Percentiles rank a stretch among this genome's conserved stretches.
These are phyloP conservation scores for Pyrenophora graminea DNA, from an alignment of 2,329 filamentous ascomycete genomes.

Conservation along the genomic window DNA sequence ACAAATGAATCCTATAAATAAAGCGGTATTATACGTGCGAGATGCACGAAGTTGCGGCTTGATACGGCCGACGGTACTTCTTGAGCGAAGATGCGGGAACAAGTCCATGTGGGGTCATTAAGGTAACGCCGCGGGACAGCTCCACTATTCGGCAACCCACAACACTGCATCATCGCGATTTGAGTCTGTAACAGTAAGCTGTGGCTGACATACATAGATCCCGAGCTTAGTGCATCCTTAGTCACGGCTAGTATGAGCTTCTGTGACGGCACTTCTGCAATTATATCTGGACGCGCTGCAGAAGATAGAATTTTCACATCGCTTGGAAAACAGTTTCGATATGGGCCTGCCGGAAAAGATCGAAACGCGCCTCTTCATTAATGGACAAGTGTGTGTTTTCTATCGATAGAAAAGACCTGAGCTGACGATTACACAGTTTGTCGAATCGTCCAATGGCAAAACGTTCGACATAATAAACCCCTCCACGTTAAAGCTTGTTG, in stretches of 20 bases:
- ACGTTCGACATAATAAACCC: constrained; percentile 74
- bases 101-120: constrained; percentile 19
- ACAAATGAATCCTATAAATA: constrained; percentile 17
- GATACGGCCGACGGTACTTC: constrained; percentile 28
- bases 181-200: neutral
- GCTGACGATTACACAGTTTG: constrained; percentile 29
- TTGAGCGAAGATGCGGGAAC: constrained; percentile 6
- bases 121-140: constrained; percentile 1
- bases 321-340: neutral
- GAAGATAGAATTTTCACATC: neutral
- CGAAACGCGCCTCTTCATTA: constrained; percentile 43
- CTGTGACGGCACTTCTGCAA: neutral
- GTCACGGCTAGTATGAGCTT: no score
- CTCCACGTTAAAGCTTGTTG: constrained; percentile 80
- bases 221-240: neutral
- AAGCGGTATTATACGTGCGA: constrained; percentile 21
- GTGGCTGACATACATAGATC: neutral
- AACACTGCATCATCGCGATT: neutral
- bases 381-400: constrained; percentile 33
- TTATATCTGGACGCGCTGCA: neutral
- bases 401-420: neutral
- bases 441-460: constrained; percentile 39
- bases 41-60: constrained; percentile 19
- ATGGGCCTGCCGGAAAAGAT: constrained; percentile 39
- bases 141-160: constrained; percentile 1